Base-by-base conservation (phyloP, 2,329 filamentous ascomycete genomes). In the Diaporthe vaccinii region DNA sequence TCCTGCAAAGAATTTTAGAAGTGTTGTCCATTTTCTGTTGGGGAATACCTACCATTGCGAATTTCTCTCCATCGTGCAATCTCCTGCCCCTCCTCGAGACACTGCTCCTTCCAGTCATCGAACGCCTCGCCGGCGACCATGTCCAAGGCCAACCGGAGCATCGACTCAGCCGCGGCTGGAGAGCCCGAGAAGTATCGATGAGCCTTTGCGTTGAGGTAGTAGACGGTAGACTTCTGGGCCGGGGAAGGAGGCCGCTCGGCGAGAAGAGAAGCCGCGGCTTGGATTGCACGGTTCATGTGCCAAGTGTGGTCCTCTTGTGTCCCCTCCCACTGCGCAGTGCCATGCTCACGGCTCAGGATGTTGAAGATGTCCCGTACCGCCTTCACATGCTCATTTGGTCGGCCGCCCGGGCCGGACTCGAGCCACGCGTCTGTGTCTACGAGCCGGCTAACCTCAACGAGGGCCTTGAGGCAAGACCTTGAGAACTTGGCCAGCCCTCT, bases 51-150 rank as follows among this genome's bases (percentile, higher is more conserved):
- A 55, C 65, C 65, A 14, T 22, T 55, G 4, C 65, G 49, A 41
- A 55, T 41, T 15, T 7, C 34, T 4, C 39, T 28, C 65, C 65
- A 69, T 4, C 34, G 31, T 5, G 34, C 49, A 25, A 69, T 55
- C 65, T 69, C 49, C 31, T 69, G 49, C n/a, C 22, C 65, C n/a
- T 69, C 65, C 65, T 69, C 65, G 1, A 69, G 65, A 46, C 65
- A 69, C 49, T 55, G 65, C 46, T 55, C 49, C n/a, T 55, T 55
- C 49, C 49, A 55, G 20, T 69, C 49, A 5, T 55, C 49, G 10
- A 55, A 55, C 5, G 49, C 49, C 31, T 69, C 65, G 0, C 49
- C 65, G 0, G 65, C 49, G n/a, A 69, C 65, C 65, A 69, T 55
- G 15, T 69, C 65, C 49, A 69, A 8, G 12, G 65, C 46, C 34